Conservation (phyloP, 805 yeast species). For the Saccharomyces paradoxus region DNA sequence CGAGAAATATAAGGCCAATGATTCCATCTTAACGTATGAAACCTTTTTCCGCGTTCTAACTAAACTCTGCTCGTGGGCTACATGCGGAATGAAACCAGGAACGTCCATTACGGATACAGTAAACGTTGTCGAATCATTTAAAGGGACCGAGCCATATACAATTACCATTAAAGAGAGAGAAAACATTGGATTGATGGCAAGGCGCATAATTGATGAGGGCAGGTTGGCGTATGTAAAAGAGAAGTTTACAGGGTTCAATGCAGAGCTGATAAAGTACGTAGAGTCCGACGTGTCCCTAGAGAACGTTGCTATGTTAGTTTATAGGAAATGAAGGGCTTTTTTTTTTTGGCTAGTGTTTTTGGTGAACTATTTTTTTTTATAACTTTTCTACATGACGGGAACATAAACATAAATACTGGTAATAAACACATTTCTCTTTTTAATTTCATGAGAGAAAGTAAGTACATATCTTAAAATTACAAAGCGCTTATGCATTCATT, state of each 20-base stretch:
- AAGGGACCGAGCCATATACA: slow-evolving; percentile 37
- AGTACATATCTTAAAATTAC: background rate
- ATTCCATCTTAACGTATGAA: slow-evolving; percentile 12
- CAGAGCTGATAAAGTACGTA: slow-evolving; percentile 52
- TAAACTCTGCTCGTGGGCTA: slow-evolving; percentile 83
- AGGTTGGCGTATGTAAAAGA: slow-evolving; percentile 34
- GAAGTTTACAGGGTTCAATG: slow-evolving; percentile 39
- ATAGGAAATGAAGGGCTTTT: background rate
- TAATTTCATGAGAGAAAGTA: background rate
- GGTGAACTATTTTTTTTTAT: background rate
- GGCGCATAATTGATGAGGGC: slow-evolving; percentile 69
- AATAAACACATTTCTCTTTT: no score
- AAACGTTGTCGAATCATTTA: background rate
- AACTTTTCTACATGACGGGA: background rate
- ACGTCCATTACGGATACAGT: slow-evolving; percentile 31
- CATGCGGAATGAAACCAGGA: slow-evolving; percentile 52
- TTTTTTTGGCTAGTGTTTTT: background rate
- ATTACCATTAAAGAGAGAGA: slow-evolving; percentile 44
- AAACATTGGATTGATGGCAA: slow-evolving; percentile 54
- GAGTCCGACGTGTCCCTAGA: slow-evolving; percentile 54
- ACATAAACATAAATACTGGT: background rate
- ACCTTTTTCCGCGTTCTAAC: slow-evolving; percentile 42
- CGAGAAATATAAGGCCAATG: slow-evolving; percentile 20
- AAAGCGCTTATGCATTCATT: slow-evolving; percentile 2
- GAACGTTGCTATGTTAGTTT: slow-evolving; percentile 48